Percentiles rank a stretch among this genome's conserved stretches.
Evolutionary conservation across 1,284 basidiomycete genomes (phyloP).

Genomic region (Mrakiaceae sp.): DNA sequence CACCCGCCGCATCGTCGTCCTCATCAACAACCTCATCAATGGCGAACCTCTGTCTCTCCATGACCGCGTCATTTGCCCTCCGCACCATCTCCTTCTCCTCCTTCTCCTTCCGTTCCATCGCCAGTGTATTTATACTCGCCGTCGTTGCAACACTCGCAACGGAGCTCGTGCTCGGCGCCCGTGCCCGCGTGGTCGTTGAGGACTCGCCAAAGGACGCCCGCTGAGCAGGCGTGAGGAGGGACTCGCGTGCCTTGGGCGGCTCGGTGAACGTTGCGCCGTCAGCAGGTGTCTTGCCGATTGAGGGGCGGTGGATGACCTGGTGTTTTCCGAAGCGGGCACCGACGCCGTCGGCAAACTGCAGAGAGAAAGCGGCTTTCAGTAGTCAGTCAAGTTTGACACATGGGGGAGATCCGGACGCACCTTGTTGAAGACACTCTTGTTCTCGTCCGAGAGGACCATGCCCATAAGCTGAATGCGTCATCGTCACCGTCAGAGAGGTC

Average conservation of each 20-base stretch:
- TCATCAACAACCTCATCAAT: constrained; percentile 84
- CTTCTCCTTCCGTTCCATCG: constrained; percentile 26
- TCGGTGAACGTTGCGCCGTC: constrained; percentile 38
- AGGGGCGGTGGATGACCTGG: constrained; percentile 62
- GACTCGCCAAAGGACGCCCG: constrained; percentile 21
- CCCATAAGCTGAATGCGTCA: constrained; percentile 48
- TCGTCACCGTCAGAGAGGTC: no score
- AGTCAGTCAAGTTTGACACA: not conserved
- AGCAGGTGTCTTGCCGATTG: constrained; percentile 66
- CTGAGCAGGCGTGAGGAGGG: constrained; percentile 48
- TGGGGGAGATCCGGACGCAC: constrained; percentile 20
- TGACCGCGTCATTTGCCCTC: constrained; percentile 66
- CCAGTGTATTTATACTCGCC: constrained; percentile 19
- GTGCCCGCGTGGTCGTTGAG: constrained; percentile 12
- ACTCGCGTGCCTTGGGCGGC: constrained; percentile 67
- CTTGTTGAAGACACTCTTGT: constrained; percentile 71
- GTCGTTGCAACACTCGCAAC: constrained; percentile 27
- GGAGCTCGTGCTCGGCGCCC: constrained; percentile 18
- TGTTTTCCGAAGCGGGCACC: constrained; percentile 87
- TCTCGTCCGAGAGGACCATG: constrained; percentile 74
- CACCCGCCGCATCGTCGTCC: constrained; percentile 53
- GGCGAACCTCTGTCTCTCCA: constrained; percentile 83
- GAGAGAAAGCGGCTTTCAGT: constrained; percentile 21
- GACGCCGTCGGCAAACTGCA: constrained; percentile 69
- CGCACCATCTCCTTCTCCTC: constrained; percentile 48